These are phyloP conservation scores for Xylaria sp. DNA, from an alignment of 2,329 filamentous ascomycete genomes.

Conservation along the genomic window DNA sequence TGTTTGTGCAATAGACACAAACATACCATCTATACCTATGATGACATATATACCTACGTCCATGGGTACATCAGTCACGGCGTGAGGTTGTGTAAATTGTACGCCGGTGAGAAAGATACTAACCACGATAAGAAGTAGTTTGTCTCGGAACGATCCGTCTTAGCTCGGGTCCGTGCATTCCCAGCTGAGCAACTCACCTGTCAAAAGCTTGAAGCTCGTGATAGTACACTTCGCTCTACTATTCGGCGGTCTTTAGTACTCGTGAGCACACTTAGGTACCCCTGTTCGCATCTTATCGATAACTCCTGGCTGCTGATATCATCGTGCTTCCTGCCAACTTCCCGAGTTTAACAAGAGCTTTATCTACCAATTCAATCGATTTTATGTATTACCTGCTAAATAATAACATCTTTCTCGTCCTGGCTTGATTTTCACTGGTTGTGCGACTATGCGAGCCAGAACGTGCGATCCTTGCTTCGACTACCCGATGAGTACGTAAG, in stretches of 20 bases:
- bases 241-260: not conserved
- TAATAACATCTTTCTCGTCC: not conserved
- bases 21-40: too few species aligned
- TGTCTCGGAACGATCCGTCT: not conserved
- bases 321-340: conserved; percentile 19
- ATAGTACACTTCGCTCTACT: not conserved
- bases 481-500: conserved; percentile 1
- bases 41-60: too few species aligned
- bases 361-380: not conserved
- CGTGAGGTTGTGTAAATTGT: not conserved
- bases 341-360: not conserved
- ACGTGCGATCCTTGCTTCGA: not conserved
- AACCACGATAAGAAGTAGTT: not conserved
- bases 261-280: conserved; percentile 11
- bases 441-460: not conserved
- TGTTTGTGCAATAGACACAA: not conserved
- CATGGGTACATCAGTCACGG: not conserved
- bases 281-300: conserved; percentile 32
- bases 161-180: not conserved
- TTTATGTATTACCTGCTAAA: not conserved
- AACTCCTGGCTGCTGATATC: conserved; percentile 34
- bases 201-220: conserved; percentile 21
- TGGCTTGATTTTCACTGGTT: not conserved
- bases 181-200: conserved; percentile 32
- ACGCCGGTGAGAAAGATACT: not conserved